Evolutionary conservation across 2,329 filamentous ascomycete species (phyloP), one percentile per base, ranked within the genome.

Genomic region (Apiospora kogelbergensis): DNA sequence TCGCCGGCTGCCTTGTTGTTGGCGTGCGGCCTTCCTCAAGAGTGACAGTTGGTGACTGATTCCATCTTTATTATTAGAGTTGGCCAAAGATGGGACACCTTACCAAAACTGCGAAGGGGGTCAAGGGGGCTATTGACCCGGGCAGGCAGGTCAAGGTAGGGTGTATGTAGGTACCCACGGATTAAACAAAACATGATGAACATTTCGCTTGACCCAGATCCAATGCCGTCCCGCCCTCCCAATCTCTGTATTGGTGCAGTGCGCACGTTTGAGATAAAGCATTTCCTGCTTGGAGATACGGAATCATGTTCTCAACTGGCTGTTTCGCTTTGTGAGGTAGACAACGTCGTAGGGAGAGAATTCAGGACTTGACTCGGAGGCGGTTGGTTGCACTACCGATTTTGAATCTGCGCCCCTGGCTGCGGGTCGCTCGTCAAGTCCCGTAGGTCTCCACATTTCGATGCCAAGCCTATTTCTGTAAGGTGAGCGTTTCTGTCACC

Each of bases 401-500:
- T n/a, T 22, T 37, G 53, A 60, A 60, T 60, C 53, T 60, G 53
- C 53, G 53, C 53, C 53, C 53, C 53, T 37, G 26, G 53, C 53
- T 60, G 53, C 53, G 53, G 53, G 53, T 60, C 30, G 53, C 53
- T 60, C 53, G 53, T 60, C 53, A 60, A 60, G 53, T 60, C 53
- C 53, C 53, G 53, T 37, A 26, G 30, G 30, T n/a, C 53, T 9
- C 53, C 30, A 37, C 30, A 37, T 13, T 37, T 60, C 1, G 3
- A 37, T 37, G 53, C 53, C 30, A 60, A 37, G 30, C 53, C 53
- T 60, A 60, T 60, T 60, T 60, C 53, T 60, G 37, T 17, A 60
- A 60, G 53, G 53, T 60, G 53, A 60, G 53, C 53, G 30, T 60
- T 60, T 37, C 53, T 60, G 30, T 37, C 53, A 60, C 53, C 53